phyloP scores from a whole-genome alignment of 306 rosid species.

The Begonia masoniana region DNA sequence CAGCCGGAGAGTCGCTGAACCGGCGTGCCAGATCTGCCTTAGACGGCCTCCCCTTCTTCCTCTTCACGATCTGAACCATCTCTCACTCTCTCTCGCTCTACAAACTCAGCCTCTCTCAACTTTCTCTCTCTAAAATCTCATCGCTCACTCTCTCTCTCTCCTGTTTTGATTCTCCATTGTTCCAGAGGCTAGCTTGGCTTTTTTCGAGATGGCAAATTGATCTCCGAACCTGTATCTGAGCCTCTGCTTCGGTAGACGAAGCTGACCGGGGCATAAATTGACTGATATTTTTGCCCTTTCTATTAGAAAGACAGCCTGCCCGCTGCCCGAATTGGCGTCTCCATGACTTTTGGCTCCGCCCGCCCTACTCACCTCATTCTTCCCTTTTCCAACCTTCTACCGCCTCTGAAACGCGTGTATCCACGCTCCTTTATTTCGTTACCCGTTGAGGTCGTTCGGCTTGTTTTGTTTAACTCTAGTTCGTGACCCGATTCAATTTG shows the following conservation, averaged over 20 bases:
- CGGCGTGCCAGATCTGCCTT: conserved; percentile 96
- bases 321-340: conserved; percentile 49
- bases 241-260: conserved; percentile 3
- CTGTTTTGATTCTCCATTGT: conserved; percentile 47
- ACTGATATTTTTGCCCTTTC: background rate
- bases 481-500: no score
- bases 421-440: no score
- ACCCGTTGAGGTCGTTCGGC: no score
- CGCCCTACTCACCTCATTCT: conserved; percentile 17
- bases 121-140: conserved; percentile 26
- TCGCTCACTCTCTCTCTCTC: conserved; percentile 5
- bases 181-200: conserved; percentile 30
- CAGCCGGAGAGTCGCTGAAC: conserved; percentile 27
- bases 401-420: no score
- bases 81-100: conserved; percentile 6
- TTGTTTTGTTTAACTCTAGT: no score
- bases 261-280: conserved; percentile 12
- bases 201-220: conserved; percentile 31
- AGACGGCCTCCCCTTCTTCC: conserved; percentile 99
- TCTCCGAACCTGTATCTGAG: conserved; percentile 10
- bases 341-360: conserved; percentile 28
- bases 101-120: background rate
- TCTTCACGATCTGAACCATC: conserved; percentile 99
- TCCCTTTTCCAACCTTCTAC: background rate
- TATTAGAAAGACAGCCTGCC: conserved; percentile 23